Evolutionary conservation across 345 rosid genomes (phyloP).

Genomic region (Chamaenerion angustifolium): DNA sequence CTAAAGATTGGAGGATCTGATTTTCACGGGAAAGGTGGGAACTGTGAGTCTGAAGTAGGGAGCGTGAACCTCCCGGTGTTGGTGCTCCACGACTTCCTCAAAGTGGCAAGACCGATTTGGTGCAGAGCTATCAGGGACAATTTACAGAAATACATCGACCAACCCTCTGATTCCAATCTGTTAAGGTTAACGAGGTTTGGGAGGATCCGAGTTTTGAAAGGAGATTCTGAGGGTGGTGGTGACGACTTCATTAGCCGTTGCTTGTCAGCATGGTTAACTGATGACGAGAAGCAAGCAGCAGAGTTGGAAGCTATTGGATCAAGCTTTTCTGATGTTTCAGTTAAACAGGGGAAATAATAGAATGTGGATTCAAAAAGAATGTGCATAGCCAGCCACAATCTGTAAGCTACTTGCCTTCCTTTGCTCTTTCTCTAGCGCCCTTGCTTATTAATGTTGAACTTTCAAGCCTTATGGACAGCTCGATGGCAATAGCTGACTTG

Average conservation of each 20-base stretch:
- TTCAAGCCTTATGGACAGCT: too few species aligned
- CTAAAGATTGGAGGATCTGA: constrained; percentile 94
- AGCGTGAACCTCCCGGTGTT: constrained; percentile 66
- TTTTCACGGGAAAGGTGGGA: constrained; percentile 79
- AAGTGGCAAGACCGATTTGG: constrained; percentile 75
- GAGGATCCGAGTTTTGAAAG: constrained; percentile 28
- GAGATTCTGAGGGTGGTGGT: constrained; percentile 24
- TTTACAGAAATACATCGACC: constrained; percentile 35
- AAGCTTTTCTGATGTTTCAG: constrained; percentile 32
- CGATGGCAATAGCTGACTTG: too few species aligned
- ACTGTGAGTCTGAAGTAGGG: constrained; percentile 68
- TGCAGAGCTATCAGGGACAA: constrained; percentile 44
- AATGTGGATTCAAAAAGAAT: too few species aligned
- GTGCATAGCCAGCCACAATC: too few species aligned
- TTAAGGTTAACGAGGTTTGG: constrained; percentile 48
- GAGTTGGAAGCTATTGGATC: constrained; percentile 53
- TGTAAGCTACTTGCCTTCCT: too few species aligned
- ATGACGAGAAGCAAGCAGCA: constrained; percentile 37
- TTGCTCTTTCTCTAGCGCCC: too few species aligned
- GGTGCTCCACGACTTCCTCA: constrained; percentile 52
- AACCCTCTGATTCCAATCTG: constrained; percentile 54
- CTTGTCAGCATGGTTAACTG: constrained; percentile 50
- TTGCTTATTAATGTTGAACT: too few species aligned
- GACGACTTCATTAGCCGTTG: constrained; percentile 49
- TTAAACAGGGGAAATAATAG: constrained; percentile 7